Conservation (phyloP, 176 grass and related monocot species). For the Oryza glaberrima region DNA sequence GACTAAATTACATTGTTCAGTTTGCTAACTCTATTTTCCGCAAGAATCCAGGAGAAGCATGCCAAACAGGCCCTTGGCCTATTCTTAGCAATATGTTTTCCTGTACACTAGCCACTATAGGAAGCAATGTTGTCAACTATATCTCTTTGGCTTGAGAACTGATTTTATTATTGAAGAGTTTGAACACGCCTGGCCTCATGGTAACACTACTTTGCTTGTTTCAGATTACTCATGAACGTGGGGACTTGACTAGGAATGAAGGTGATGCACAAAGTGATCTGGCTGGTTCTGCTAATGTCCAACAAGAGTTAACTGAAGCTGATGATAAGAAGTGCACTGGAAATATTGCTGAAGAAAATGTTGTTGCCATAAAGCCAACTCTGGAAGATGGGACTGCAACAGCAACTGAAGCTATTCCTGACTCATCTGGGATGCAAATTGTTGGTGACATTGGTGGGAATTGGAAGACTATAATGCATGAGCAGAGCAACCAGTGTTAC, state of each 20-base stretch:
- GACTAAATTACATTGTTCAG: too few species aligned
- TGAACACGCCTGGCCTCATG: background rate
- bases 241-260: constrained; percentile 17
- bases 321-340: constrained; percentile 34
- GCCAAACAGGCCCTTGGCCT: background rate
- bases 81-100: background rate
- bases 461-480: constrained; percentile 94
- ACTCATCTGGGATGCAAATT: constrained; percentile 76
- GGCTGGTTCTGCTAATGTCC: constrained; percentile 38
- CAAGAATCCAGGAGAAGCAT: too few species aligned
- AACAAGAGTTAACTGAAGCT: constrained; percentile 49
- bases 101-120: background rate
- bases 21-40: too few species aligned
- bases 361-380: constrained; percentile 34
- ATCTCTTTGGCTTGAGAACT: background rate
- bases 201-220: constrained; percentile 20
- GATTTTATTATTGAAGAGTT: background rate
- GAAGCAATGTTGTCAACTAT: background rate
- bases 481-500: constrained; percentile 85
- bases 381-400: constrained; percentile 31
- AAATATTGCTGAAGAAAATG: constrained; percentile 44
- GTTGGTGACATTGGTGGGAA: constrained; percentile 69
- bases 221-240: constrained; percentile 35
- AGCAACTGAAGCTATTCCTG: constrained; percentile 36
- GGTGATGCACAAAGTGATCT: constrained; percentile 23